Base-by-base conservation (phyloP, 176 grass and related monocot species). In the Pontederia paniculata region DNA sequence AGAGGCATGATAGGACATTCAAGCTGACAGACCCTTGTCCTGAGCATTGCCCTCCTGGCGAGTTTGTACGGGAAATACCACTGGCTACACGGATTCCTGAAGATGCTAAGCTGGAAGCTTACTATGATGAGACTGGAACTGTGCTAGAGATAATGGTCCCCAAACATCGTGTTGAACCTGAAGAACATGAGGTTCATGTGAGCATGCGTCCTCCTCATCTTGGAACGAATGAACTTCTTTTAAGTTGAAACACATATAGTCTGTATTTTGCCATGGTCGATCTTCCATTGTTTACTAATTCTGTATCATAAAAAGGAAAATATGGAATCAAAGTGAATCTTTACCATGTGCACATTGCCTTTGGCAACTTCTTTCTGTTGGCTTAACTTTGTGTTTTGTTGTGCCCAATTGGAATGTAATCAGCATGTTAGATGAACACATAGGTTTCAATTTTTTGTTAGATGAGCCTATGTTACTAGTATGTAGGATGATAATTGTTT, bases 201-300 rank as follows among this genome's bases (percentile, higher is more conserved):
- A 53, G 64, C 17, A 67, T 54, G 64, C 64, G 64, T 48, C 64
- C 64, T 19, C 64, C 64, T 53, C 64, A 67, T 54, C 64, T 67
- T 1, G 64, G 64, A 20, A 50, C 49, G 0, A 67, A 54, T 44
- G 64, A 67, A 12, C 49, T 54, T 53, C 49, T 67, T 48, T 53
- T 67, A 50, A 54, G 49, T 16, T 67, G 50, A 67, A 9, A 53
- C 48, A 17, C 17, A 54, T 67, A 42, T 54, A 67, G 50, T 21
- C n/a, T 67, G 64, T 54, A 43, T 67, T 14, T 54, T 65, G 9
- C 64, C n/a, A 42, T 67, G 10, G 64, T 31, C n/a, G 1, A 53
- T 42, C 21, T 54, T 67, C 50, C 50, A 67, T 67, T 67, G 64
- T 44, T 67, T 67, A 54, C 64, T 67, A 54, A 67, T 48, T 67